Conservation (phyloP, 169 alveolate genomes). For the Neospora caninum region DNA sequence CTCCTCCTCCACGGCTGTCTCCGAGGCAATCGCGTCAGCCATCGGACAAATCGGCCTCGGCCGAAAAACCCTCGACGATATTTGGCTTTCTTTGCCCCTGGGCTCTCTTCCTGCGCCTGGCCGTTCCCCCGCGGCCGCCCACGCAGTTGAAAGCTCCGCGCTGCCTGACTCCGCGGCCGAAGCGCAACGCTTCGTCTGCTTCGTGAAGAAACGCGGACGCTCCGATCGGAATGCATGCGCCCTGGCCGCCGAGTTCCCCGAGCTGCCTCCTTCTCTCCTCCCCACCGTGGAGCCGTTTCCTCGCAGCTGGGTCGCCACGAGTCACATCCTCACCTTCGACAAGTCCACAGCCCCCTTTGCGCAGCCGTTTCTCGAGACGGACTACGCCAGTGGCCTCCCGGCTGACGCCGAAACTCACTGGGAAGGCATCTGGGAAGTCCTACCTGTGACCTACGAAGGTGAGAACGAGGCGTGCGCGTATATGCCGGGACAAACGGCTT, state of each 20-base stretch:
- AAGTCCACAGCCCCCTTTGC: constrained; percentile 42
- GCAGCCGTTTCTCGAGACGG: constrained; percentile 11
- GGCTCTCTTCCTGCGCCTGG: neutral
- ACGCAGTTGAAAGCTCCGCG: neutral
- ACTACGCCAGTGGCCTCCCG: constrained; percentile 31
- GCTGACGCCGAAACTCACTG: constrained; percentile 35
- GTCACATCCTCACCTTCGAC: constrained; percentile 27
- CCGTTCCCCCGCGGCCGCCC: too few species aligned
- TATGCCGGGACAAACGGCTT: too few species aligned
- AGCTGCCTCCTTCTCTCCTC: neutral
- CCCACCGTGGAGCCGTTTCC: neutral
- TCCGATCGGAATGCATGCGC: neutral
- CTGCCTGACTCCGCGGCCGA: neutral
- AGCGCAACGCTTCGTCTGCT: neutral
- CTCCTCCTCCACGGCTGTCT: neutral
- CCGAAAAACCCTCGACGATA: neutral
- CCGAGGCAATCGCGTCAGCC: neutral
- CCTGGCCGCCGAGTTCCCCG: constrained; percentile 4
- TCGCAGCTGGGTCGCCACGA: constrained; percentile 41
- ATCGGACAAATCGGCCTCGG: constrained; percentile 9
- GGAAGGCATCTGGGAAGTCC: constrained; percentile 38
- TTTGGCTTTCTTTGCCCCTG: neutral
- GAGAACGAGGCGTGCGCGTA: too few species aligned
- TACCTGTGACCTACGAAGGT: neutral
- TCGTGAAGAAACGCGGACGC: neutral